These are phyloP conservation scores for Fusarium verrucosum DNA, from an alignment of 2,329 filamentous ascomycete species.

Conservation along the genomic window DNA sequence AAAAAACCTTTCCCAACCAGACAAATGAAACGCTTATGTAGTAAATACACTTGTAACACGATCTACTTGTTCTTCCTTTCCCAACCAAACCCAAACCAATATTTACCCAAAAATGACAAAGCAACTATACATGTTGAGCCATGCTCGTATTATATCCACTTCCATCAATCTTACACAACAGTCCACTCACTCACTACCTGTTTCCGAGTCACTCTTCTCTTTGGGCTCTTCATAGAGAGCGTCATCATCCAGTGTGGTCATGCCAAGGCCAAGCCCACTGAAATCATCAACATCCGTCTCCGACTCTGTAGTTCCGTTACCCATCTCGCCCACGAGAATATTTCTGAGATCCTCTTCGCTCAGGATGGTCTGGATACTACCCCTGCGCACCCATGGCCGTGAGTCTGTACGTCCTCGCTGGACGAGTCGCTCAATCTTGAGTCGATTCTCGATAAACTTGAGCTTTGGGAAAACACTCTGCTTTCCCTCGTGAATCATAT, in stretches of 20 bases:
- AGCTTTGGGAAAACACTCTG: slow-evolving; percentile 91
- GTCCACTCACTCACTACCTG: slow-evolving; percentile 5
- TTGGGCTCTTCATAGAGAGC: slow-evolving; percentile 35
- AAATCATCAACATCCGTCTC: slow-evolving; percentile 50
- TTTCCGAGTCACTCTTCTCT: slow-evolving; percentile 35
- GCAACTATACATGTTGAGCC: background rate
- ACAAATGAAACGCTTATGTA: slow-evolving; percentile 18
- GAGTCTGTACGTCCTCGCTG: slow-evolving; percentile 67
- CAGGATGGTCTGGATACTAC: slow-evolving; percentile 67
- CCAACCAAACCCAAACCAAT: background rate
- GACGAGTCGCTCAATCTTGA: slow-evolving; percentile 81
- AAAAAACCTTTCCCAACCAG: background rate
- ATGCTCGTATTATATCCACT: background rate
- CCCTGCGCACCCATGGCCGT: slow-evolving; percentile 57
- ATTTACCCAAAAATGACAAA: slow-evolving; percentile 11
- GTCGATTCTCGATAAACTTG: slow-evolving; percentile 87
- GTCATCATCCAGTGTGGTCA: slow-evolving; percentile 44
- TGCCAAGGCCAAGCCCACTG: slow-evolving; percentile 39
- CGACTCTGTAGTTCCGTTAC: slow-evolving; percentile 50
- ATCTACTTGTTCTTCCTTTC: slow-evolving; percentile 5
- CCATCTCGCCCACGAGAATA: slow-evolving; percentile 54
- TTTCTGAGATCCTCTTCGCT: slow-evolving; percentile 68
- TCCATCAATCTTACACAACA: background rate
- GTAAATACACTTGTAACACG: slow-evolving; percentile 7
- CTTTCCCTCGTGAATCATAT: slow-evolving; percentile 91